Evolutionary conservation across 2,329 filamentous ascomycete species (phyloP), one percentile per base, ranked within the genome.

Genomic region (Chrysoporthe austroafricana): DNA sequence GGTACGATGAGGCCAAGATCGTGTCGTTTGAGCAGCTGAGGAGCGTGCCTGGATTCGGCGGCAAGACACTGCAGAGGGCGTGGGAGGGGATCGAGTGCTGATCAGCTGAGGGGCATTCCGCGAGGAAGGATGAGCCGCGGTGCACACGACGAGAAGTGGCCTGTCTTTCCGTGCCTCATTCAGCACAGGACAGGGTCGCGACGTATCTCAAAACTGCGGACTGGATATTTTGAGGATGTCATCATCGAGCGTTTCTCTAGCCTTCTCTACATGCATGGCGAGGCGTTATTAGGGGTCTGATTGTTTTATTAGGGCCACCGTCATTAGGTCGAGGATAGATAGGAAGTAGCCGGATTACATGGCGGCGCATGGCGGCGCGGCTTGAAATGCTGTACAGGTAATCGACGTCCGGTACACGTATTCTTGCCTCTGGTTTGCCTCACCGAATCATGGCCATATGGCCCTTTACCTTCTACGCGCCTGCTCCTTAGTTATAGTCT

Each of bases 21-120:
- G 79, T 78, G 71, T 84, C 77, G 21, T 72, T 90, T 70, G 78
- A 79, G 48, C 82, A 89, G 74, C 75, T 90, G 72, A 79, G 82
- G 65, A 77, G 79, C 8, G 77, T 89, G 14, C 87, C 86, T 1
- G 87, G 87, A 6, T 82, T 90, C 77, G 86, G 86, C 1, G 84
- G 82, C 14, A 80, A 83, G 58, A 83, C 84, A 2, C 82, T 89
- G 1, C 86, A 89, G 74, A 81, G 83, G 71, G 87, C 87, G 1
- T 85, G 83, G 69, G 83, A 84, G 42, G 84, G 85, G 2, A 73
- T 87, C 42, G 44, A 50, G 44, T 59, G 63, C 34, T 65, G 32
- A 65, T 18, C 44, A 4, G 2, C 21, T 26, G 2, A 6, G 57
- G 44, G n/a, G 36, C 18, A 42, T 21, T 26, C 26, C 26, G 2